Evolutionary conservation across 1,284 basidiomycete genomes (phyloP), one percentile per base, ranked within the genome.

Genomic region (Rhodotorula sp.): DNA sequence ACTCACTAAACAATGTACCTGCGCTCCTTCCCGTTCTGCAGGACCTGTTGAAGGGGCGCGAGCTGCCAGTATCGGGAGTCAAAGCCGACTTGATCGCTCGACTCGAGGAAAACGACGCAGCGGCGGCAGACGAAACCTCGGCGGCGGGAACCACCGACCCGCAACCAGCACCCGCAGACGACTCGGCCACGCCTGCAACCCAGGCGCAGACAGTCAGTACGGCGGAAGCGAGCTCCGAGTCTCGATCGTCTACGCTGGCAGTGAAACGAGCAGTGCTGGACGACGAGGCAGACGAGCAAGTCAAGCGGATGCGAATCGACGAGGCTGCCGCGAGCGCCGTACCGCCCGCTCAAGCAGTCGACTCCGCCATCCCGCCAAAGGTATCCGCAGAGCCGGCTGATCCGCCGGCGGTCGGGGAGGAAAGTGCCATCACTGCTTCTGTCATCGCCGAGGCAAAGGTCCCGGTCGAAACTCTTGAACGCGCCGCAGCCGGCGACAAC

Each of bases 41-140:
- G 77, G 76, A 77, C 16, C 39, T 73, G 8, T 65, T 78, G 49
- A 72, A 71, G 39, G 63, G 65, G 4, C 62, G 60, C n/a, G 52
- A 56, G n/a, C 52, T 76, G 3, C 47, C 76, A 29, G 58, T 70
- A 23, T 58, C 65, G 1, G 77, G 77, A 48, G 72, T 76, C 58
- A 78, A 78, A 60, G 71, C 76, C 16, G 75, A 77, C 23, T 65
- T 78, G 43, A 70, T 78, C 29, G 52, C 57, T 3, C 69, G 76
- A 7, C 62, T 78, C 2, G 5, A 48, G 21, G 57, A 62, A 14
- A 34, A 62, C 5, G 67, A 64, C 62, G 62, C 62, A 5, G 51
- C 60, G 12, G 21, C 49, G 29, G 20, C 20, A 12, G 34, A 29
- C 43, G 51, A 43, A 54, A 47, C 54, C 29, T 20, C 54, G 26